phyloP scores from a whole-genome alignment of 331 rosid species.

The Spiraea crenata region DNA sequence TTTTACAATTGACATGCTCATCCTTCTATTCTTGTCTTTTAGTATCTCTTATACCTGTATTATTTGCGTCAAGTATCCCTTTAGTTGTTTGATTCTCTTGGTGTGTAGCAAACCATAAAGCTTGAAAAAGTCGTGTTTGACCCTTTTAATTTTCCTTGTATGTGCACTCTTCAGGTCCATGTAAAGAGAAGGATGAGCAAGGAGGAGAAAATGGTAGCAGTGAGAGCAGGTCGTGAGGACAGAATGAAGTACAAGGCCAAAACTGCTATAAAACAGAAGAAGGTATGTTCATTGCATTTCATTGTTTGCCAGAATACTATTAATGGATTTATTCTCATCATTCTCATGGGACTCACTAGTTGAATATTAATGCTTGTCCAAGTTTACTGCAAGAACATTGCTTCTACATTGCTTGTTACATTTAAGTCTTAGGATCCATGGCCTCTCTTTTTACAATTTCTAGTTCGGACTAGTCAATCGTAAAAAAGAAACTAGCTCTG shows the following conservation, averaged over 20 bases:
- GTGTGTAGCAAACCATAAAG: background rate
- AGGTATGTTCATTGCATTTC: conserved; percentile 43
- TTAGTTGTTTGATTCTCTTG: background rate
- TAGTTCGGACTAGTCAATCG: background rate
- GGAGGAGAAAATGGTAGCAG: conserved; percentile 67
- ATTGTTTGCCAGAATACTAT: background rate
- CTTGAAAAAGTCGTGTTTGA: background rate
- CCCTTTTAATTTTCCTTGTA: background rate
- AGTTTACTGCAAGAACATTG: too few relatives aligned
- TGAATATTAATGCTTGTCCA: background rate
- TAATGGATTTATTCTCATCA: background rate
- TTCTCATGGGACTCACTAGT: too few relatives aligned
- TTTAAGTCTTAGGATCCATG: background rate
- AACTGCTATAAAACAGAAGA: conserved; percentile 79
- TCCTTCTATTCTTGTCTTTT: background rate
- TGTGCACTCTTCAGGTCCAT: conserved; percentile 50
- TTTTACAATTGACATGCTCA: background rate
- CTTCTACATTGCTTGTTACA: too few relatives aligned
- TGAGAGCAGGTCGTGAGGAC: conserved; percentile 86
- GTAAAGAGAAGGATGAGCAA: conserved; percentile 63
- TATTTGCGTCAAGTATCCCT: background rate
- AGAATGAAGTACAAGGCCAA: conserved; percentile 73
- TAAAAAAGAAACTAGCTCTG: too few relatives aligned
- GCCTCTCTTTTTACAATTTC: background rate
- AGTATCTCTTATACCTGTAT: background rate